Evolutionary conservation across 148 eudicot species (phyloP).

Genomic region (Chenopodium berlandieri): DNA sequence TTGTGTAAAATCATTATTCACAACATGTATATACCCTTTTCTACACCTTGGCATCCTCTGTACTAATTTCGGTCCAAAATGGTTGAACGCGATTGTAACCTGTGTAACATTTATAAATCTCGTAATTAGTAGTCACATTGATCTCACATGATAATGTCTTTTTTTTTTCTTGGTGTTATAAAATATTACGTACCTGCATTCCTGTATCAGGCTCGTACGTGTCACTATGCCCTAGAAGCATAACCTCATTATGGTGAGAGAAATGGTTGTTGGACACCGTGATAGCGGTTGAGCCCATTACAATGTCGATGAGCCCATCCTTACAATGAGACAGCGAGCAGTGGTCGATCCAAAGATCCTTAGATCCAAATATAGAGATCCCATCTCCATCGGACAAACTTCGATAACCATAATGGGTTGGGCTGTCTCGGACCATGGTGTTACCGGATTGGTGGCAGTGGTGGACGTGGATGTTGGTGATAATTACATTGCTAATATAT

Average conservation of each 20-base stretch:
- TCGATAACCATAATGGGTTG: conserved; percentile 72
- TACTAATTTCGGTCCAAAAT: conserved; percentile 70
- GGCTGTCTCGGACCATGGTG: conserved; percentile 72
- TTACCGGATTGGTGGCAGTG: conserved; percentile 73
- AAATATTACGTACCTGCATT: conserved; percentile 45
- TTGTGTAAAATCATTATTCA: conserved; percentile 77
- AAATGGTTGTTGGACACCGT: conserved; percentile 79
- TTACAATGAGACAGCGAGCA: conserved; percentile 77
- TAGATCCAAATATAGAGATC: conserved; percentile 74
- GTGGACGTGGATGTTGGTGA: conserved; percentile 79
- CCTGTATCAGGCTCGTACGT: conserved; percentile 67
- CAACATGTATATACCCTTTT: conserved; percentile 88
- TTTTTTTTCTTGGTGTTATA: background rate
- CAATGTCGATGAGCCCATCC: conserved; percentile 75
- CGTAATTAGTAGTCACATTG: no score
- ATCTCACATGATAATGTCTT: background rate
- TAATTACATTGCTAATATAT: conserved; percentile 67
- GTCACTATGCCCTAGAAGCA: conserved; percentile 82
- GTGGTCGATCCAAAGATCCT: conserved; percentile 85
- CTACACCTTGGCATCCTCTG: conserved; percentile 99
- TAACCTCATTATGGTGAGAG: conserved; percentile 88
- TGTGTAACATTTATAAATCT: background rate
- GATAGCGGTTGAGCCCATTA: conserved; percentile 86
- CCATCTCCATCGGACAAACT: conserved; percentile 79
- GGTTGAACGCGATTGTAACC: conserved; percentile 83